Base-by-base conservation (phyloP, 2,329 filamentous ascomycete genomes). In the Alternaria brassicae region DNA sequence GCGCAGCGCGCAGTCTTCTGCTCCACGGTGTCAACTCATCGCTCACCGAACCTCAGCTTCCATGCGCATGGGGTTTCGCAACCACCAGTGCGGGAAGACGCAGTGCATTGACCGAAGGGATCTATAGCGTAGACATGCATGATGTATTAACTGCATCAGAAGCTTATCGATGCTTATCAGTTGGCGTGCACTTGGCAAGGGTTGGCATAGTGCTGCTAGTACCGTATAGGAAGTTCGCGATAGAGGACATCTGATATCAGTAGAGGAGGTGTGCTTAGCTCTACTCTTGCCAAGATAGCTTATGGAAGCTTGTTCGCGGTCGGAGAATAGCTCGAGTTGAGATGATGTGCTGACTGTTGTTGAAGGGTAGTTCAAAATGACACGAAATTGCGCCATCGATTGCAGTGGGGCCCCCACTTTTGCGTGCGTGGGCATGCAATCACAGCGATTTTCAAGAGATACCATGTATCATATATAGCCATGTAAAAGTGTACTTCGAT, bases 111-210 rank as follows among this genome's bases (percentile, higher is more conserved):
- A 30, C 42, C 27, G 42, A 30, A 21, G 28, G 42, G 9, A 40
- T 17, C 15, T 19, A 10, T 8, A 19, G 17, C 27, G 42, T 6
- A 47, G 12, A 27, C 15, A 51, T 51, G 48, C 49, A 5, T 40
- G 30, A 53, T 45, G 45, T 8, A 45, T 45, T 45, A 53, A 45
- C 21, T 37, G 51, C 32, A 39, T 17, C 12, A 55, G 53, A 49
- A 55, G 53, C 53, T 54, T 55, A 42, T 48, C 8, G 17, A 30
- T 55, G 53, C 53, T 55, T 55, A 55, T 55, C 53, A 55, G 53
- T 41, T 49, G 53, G 42, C 45, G 53, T 19, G 42, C 25, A 55
- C 53, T 55, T 55, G 42, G 53, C 53, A 49, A 40, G 53, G 53
- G 36, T 55, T 23, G 32, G 17, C 30, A 42, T 30, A 42, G 28